Base-by-base conservation (phyloP, 2,329 filamentous ascomycete genomes). In the Botrytis fabae region DNA sequence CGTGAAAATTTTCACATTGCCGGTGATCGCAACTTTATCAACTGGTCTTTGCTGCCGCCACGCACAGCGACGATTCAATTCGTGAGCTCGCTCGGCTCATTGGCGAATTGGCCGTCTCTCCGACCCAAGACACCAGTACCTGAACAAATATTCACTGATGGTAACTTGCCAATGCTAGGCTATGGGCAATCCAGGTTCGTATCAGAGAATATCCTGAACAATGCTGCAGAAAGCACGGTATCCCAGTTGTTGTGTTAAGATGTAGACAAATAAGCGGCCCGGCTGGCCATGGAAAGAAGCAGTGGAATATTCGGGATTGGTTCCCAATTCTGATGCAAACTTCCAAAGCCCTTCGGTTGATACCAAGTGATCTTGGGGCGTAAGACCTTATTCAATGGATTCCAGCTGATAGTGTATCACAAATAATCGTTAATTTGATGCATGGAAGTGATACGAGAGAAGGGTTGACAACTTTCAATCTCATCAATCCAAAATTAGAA, bases 241-340 rank as follows among this genome's bases (percentile, higher is more conserved):
- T 87, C 5, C 81, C 82, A 0, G 78, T 81, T 0, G 82, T 82
- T 14, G 77, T 84, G 16, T 80, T 85, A 48, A 83, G 86, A 1
- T 83, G 86, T 0, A 85, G 85, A 0, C 86, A 87, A 77, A 83
- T 87, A 62, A 84, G 80, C 0, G 85, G 85, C 0, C 83, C 85
- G 0, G 25, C 75, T 22, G 78, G 81, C 20, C 77, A 70, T 18
- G 71, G 77, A 25, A 57, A 59, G n/a, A 88, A 87, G 0, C 74
- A 77, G 35, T 91, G 88, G 89, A 89, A 87, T 73, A 81, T 79
- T 38, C 83, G 86, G 16, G 88, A 91, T 74, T 90, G 87, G 85
- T 38, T 69, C 38, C 35, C 35, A 25, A 57, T 28, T 20, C 12
- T 57, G 4, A 6, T 69, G 20, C 46, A 32, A 32, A 40, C 46